A percentile compares a stretch with the other conserved stretches of the same genome.
These are phyloP conservation scores for Paxillus ammoniavirescens DNA, from an alignment of 768 basidiomycete species.

Conservation along the genomic window DNA sequence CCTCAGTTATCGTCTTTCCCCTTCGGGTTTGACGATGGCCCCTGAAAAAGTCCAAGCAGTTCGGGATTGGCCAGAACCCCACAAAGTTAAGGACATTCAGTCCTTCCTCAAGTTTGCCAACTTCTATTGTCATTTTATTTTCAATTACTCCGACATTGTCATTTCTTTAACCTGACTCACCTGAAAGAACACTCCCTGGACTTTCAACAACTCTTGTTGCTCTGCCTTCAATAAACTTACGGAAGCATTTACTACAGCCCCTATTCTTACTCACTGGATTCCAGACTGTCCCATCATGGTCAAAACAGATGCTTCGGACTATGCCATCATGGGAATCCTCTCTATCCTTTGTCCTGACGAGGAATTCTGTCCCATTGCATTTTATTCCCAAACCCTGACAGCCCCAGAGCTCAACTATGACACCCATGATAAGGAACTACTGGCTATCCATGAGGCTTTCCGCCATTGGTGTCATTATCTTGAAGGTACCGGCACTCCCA, in stretches of 20 bases:
- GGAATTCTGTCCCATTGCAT: too few relatives aligned
- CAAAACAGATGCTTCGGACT: too few relatives aligned
- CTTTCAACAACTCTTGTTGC: slow-evolving; percentile 10
- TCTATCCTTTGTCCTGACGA: too few relatives aligned
- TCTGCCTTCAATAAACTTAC: slow-evolving; percentile 18
- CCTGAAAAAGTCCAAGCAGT: slow-evolving; percentile 36
- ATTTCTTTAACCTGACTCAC: slow-evolving; percentile 29
- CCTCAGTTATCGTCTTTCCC: too few relatives aligned
- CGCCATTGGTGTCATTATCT: too few relatives aligned
- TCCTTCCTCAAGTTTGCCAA: slow-evolving; percentile 33
- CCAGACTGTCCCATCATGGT: too few relatives aligned
- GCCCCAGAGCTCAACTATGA: background rate
- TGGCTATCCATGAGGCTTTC: too few relatives aligned
- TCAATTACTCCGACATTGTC: slow-evolving; percentile 32
- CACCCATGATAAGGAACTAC: too few relatives aligned
- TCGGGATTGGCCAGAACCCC: slow-evolving; percentile 27
- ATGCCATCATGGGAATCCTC: too few relatives aligned
- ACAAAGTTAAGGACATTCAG: slow-evolving; percentile 29
- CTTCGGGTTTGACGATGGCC: slow-evolving; percentile 9
- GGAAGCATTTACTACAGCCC: background rate
- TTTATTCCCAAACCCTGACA: background rate
- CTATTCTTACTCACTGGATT: background rate
- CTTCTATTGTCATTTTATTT: slow-evolving; percentile 34
- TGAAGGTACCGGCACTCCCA: too few relatives aligned
- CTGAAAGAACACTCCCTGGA: slow-evolving; percentile 15